These are phyloP conservation scores for Suillus cothurnatus DNA, from an alignment of 768 basidiomycete genomes.

Conservation along the genomic window DNA sequence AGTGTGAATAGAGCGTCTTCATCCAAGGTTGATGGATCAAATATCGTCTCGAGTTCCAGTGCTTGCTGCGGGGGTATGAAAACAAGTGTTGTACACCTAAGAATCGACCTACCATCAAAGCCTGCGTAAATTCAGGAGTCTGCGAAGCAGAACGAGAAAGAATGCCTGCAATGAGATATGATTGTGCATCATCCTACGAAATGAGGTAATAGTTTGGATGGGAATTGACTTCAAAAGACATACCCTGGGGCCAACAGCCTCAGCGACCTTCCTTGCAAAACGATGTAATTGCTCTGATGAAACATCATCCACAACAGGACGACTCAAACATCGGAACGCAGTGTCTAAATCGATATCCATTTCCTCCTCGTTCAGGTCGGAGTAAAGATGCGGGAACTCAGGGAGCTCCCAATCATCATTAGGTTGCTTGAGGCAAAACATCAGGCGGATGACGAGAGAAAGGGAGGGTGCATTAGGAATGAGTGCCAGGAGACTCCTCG, in stretches of 20 bases:
- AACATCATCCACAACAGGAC: constrained; percentile 62
- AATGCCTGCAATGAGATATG: constrained; percentile 62
- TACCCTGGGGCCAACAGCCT: constrained; percentile 61
- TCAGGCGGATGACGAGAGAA: constrained; percentile 64
- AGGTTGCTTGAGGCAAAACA: constrained; percentile 79
- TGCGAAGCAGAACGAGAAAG: constrained; percentile 69
- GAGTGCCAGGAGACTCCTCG: constrained; percentile 59
- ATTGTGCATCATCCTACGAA: constrained; percentile 52
- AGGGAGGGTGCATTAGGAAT: constrained; percentile 67
- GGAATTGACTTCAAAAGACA: not conserved
- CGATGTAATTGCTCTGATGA: constrained; percentile 49
- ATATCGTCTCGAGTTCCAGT: constrained; percentile 56
- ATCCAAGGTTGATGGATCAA: constrained; percentile 55
- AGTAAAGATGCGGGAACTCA: constrained; percentile 70
- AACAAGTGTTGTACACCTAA: constrained; percentile 13
- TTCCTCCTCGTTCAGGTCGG: constrained; percentile 56
- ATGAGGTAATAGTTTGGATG: constrained; percentile 10
- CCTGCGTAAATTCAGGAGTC: constrained; percentile 45
- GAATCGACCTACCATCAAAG: constrained; percentile 44
- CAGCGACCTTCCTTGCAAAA: constrained; percentile 59
- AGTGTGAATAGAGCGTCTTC: constrained; percentile 57
- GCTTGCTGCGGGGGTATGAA: constrained; percentile 44
- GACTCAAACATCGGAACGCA: constrained; percentile 52
- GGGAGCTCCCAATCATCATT: constrained; percentile 81
- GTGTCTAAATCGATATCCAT: constrained; percentile 59